phyloP scores from a whole-genome alignment of 805 yeast genomes.

The Metschnikowia arizonensis region DNA sequence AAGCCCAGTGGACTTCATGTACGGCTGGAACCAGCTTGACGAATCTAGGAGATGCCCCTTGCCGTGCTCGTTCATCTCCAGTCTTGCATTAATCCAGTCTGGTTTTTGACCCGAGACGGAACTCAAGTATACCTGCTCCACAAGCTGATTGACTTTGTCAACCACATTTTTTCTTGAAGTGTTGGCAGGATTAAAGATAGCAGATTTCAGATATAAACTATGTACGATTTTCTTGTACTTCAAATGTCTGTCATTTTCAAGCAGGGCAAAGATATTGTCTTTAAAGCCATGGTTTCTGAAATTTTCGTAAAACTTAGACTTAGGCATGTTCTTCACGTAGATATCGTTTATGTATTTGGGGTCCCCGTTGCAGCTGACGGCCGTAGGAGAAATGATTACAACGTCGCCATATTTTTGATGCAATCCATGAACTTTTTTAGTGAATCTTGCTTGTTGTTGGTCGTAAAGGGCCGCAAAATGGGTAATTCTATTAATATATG shows the following conservation, averaged over 20 bases:
- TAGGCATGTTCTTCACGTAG: constrained; percentile 53
- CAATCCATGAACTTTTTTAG: constrained; percentile 39
- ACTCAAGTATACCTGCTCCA: constrained; percentile 23
- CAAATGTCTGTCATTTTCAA: constrained; percentile 37
- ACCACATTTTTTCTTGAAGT: constrained; percentile 24
- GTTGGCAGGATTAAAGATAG: constrained; percentile 31
- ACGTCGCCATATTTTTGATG: constrained; percentile 60
- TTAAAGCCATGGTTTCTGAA: constrained; percentile 53
- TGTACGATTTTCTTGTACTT: constrained; percentile 30
- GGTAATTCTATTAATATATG: constrained; percentile 46
- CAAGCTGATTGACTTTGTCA: constrained; percentile 26
- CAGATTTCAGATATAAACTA: constrained; percentile 32
- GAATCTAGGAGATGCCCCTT: constrained; percentile 25
- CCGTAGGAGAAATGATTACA: constrained; percentile 57
- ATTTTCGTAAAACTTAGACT: constrained; percentile 55
- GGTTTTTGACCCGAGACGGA: constrained; percentile 33
- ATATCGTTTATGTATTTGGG: constrained; percentile 48
- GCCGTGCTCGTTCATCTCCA: constrained; percentile 31
- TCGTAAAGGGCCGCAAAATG: constrained; percentile 30
- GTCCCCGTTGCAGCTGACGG: constrained; percentile 54
- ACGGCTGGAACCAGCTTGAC: constrained; percentile 30
- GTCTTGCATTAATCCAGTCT: constrained; percentile 31
- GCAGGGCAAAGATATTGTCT: constrained; percentile 55
- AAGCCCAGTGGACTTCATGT: constrained; percentile 25
- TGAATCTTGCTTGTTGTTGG: constrained; percentile 45